Evolutionary conservation across 2,329 filamentous ascomycete genomes (phyloP).

Genomic region (Exophiala alcalophila): DNA sequence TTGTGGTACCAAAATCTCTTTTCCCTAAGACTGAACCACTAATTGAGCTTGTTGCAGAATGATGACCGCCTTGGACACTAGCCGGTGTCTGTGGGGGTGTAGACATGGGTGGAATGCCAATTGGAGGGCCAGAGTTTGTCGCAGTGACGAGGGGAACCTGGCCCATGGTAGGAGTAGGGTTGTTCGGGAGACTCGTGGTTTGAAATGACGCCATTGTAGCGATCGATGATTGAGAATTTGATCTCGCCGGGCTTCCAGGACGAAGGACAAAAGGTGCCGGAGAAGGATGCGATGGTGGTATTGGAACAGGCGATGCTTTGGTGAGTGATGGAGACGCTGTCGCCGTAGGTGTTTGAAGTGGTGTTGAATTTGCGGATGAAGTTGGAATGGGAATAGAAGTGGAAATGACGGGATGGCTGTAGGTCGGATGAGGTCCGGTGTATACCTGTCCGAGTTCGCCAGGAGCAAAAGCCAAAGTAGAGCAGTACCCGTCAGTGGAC

Average conservation of each 20-base stretch:
- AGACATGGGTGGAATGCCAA: conserved; percentile 65
- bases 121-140: conserved; percentile 56
- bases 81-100: conserved; percentile 86
- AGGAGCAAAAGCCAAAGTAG: conserved; percentile 75
- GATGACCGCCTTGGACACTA: conserved; percentile 40
- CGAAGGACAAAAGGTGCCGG: conserved; percentile 54
- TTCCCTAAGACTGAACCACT: conserved; percentile 56
- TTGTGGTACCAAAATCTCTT: conserved; percentile 42
- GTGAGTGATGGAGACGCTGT: conserved; percentile 59
- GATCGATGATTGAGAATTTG: conserved; percentile 81
- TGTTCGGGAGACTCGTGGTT: conserved; percentile 60
- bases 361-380: conserved; percentile 55
- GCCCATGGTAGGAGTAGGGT: conserved; percentile 74
- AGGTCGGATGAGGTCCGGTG: conserved; percentile 59
- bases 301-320: conserved; percentile 56
- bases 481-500: conserved; percentile 98
- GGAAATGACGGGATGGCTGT: conserved; percentile 32
- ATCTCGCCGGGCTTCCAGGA: conserved; percentile 74
- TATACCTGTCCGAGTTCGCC: conserved; percentile 84
- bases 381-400: conserved; percentile 36
- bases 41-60: conserved; percentile 55
- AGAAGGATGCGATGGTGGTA: conserved; percentile 55
- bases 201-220: conserved; percentile 57
- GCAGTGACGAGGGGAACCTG: conserved; percentile 75
- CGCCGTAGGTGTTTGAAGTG: conserved; percentile 69